These are phyloP conservation scores for Phyllostachys edulis DNA, from an alignment of 176 grass and related monocot genomes.

Conservation along the genomic window DNA sequence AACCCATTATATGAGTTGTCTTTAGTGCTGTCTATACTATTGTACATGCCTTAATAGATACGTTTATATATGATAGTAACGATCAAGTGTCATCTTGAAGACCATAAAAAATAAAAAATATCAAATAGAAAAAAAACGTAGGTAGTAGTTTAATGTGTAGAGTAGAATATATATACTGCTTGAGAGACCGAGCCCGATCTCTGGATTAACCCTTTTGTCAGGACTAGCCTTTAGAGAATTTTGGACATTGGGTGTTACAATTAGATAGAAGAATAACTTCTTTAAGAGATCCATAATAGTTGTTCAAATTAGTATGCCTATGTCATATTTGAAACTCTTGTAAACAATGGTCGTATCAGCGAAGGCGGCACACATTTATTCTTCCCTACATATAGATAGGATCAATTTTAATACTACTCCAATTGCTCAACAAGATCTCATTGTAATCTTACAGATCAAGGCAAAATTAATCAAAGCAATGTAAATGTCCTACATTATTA, in stretches of 20 bases:
- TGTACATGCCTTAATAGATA: too few species aligned
- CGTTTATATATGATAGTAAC: too few species aligned
- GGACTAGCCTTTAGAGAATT: too few species aligned
- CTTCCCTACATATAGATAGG: background rate
- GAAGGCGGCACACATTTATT: background rate
- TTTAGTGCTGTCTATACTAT: too few species aligned
- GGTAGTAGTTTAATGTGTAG: too few species aligned
- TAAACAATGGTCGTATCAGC: background rate
- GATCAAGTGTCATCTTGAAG: too few species aligned
- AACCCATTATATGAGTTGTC: too few species aligned
- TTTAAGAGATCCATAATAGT: background rate
- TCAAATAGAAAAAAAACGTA: too few species aligned
- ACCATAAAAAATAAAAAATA: too few species aligned
- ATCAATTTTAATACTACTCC: background rate
- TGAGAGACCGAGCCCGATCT: too few species aligned
- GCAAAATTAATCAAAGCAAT: background rate
- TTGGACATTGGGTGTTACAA: background rate
- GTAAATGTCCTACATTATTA: background rate
- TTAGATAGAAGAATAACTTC: background rate
- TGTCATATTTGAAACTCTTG: background rate
- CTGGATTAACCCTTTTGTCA: too few species aligned
- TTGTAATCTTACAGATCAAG: background rate
- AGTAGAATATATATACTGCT: too few species aligned
- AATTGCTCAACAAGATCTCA: background rate
- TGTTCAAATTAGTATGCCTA: background rate